Base-by-base conservation (phyloP, 495 filamentous ascomycete species). In the Neurospora sp. region DNA sequence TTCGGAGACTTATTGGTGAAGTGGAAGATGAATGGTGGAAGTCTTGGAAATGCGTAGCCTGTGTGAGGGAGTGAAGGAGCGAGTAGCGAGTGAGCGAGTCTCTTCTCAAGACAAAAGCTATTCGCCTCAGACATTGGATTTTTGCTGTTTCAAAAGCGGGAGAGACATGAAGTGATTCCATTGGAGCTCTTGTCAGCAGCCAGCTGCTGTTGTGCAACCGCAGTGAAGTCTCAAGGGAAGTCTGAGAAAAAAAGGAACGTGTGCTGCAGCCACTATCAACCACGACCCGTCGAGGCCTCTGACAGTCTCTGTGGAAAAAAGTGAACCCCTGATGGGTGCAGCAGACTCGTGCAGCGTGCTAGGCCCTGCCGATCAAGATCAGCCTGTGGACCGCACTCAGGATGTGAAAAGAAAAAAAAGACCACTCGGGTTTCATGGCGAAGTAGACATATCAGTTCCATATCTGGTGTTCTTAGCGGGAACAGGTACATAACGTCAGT, bases 191-290 rank as follows among this genome's bases (percentile, higher is more conserved):
- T 35, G 23, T 66, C 12, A 66, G 27, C 27, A 4, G 54, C 27
- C 27, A 31, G 12, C 54, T 66, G 14, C 54, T 66, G 23, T 35
- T 35, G 54, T 66, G 23, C 5, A 27, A 66, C 54, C 31, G 27
- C 54, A 66, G 27, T 66, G 23, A 66, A 35, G 54, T 66, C 54
- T 66, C 54, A 18, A 18, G 54, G 54, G 27, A 66, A 6, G 54
- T 27, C 71, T 9, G 16, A 49, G 10, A 18, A 62, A 7, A 46
- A 72, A 49, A 70, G 35, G 18, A 38, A 39, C 14, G 11, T 16
- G 46, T 66, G 14, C 71, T 72, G 71, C 71, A 72, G 71, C 71
- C 71, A 60, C 41, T 60, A 72, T 60, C 71, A 60, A 42, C 18
- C 14, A 72, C 6, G 54, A 31, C 54, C 27, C 27, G 27, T 62